A percentile compares a stretch with the other conserved stretches of the same genome.
These are phyloP conservation scores for Penicillium sp. DNA, from an alignment of 2,329 filamentous ascomycete genomes.

Conservation along the genomic window DNA sequence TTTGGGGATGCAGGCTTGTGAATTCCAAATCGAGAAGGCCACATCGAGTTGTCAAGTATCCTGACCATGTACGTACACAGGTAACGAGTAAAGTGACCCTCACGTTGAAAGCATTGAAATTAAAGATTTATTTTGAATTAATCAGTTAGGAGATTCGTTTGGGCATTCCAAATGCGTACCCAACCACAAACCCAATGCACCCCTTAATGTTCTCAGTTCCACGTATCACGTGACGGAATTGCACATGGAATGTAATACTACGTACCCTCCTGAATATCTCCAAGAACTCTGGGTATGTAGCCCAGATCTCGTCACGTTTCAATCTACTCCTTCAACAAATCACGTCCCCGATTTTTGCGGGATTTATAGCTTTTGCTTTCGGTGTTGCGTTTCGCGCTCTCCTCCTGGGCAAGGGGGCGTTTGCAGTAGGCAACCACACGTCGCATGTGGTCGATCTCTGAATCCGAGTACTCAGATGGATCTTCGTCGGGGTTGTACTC, in stretches of 20 bases:
- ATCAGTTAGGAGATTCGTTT: too few relatives aligned
- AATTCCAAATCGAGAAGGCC: background rate
- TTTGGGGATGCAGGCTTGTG: background rate
- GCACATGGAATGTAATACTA: too few relatives aligned
- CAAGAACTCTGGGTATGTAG: background rate
- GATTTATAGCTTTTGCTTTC: conserved; percentile 58
- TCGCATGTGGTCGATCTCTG: conserved; percentile 61
- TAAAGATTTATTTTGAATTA: too few relatives aligned
- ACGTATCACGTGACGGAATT: too few relatives aligned
- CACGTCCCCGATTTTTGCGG: conserved; percentile 64
- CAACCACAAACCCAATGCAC: too few relatives aligned
- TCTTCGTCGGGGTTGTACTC: conserved; percentile 62
- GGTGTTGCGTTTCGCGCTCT: conserved; percentile 58
- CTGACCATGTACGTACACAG: background rate
- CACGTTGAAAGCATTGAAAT: background rate
- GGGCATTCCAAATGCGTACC: too few relatives aligned
- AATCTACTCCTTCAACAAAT: conserved; percentile 48
- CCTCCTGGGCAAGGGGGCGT: conserved; percentile 66
- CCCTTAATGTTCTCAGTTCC: too few relatives aligned
- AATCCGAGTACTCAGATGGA: conserved; percentile 57
- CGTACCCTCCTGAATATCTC: background rate
- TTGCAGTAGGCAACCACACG: conserved; percentile 67
- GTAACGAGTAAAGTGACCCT: background rate
- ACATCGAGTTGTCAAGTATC: background rate
- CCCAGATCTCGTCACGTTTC: background rate